Evolutionary conservation across 805 yeast species (phyloP).

Genomic region (Yamadazyma scolyti): DNA sequence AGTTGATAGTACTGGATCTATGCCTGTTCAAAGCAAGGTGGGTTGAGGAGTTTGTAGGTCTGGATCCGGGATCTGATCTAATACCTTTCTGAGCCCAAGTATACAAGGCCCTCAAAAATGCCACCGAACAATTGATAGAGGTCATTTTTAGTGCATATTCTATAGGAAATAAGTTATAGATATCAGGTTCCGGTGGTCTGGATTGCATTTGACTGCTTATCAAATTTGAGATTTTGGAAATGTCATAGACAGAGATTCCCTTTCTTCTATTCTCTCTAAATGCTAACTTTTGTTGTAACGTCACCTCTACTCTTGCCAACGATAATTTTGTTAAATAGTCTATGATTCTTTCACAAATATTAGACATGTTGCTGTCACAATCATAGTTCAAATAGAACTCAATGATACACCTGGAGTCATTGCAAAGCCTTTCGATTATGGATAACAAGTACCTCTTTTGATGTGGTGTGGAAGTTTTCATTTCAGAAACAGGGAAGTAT

Average conservation of each 20-base stretch:
- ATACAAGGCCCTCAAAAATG: slow-evolving; percentile 73
- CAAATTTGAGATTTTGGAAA: slow-evolving; percentile 69
- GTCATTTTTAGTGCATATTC: slow-evolving; percentile 83
- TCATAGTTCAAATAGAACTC: slow-evolving; percentile 95
- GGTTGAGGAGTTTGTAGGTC: slow-evolving; percentile 1
- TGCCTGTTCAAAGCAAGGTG: slow-evolving; percentile 4
- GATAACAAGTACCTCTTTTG: slow-evolving; percentile 85
- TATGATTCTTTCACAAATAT: slow-evolving; percentile 78
- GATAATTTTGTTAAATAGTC: slow-evolving; percentile 75
- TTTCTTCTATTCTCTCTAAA: slow-evolving; percentile 38
- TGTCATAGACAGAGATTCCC: slow-evolving; percentile 70
- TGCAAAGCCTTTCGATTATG: slow-evolving; percentile 76
- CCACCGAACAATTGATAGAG: slow-evolving; percentile 75
- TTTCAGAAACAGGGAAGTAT: slow-evolving; percentile 89
- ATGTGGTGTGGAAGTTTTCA: slow-evolving; percentile 87
- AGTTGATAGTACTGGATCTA: slow-evolving; percentile 28
- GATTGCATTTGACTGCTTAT: slow-evolving; percentile 64
- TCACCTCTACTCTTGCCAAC: slow-evolving; percentile 64
- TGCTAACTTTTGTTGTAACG: slow-evolving; percentile 61
- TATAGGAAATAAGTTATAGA: slow-evolving; percentile 56
- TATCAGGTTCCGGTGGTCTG: slow-evolving; percentile 53
- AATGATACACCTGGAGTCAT: slow-evolving; percentile 85
- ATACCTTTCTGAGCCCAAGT: slow-evolving; percentile 78
- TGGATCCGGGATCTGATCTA: slow-evolving; percentile 1
- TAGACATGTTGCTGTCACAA: slow-evolving; percentile 79